Evolutionary conservation across 352 stramenopile species (phyloP), one percentile per base, ranked within the genome.

Genomic region (Pythium monospermum): DNA sequence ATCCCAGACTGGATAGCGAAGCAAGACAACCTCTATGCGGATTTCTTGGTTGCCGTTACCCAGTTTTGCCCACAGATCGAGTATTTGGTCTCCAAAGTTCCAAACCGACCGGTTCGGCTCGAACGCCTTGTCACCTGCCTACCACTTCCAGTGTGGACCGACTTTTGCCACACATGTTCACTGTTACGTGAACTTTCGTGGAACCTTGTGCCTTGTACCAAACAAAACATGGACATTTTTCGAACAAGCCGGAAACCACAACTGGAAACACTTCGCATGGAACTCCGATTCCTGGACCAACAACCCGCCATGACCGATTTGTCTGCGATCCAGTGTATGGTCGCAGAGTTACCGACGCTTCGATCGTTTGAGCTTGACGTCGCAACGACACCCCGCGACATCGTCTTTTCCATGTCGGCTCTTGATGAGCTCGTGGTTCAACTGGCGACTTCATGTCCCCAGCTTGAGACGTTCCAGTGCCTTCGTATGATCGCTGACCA

Each of bases 61-160:
- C 3, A 13, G 4, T 38, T 28, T 19, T 54, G 26, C 16, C 47
- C 47, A 10, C n/a, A 45, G 13, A 22, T 54, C 35, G 47, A 54
- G 23, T 37, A 30, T 26, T 26, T 53, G 7, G 25, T 39, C 16
- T 46, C 39, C 12, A 27, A 2, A 19, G 15, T 50, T 1, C 1
- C 23, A 11, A 2, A 12, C n/a, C 4, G n/a, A n/a, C n/a, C n/a
- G n/a, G n/a, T n/a, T 35, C 8, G 8, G 30, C 15, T 35, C 15
- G 30, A 15, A 15, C 15, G 30, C 8, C 39, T 21, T 12, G 18
- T 22, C 5, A 30, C 44, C 4, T 12, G 8, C 4, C 22, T 52
- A 18, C 5, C 44, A 2, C 28, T 35, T 12, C 33, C 43, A 3
- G 46, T 25, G 23, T 53, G 46, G 46, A 12, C 33, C 25, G 7